Evolutionary conservation across 2,329 filamentous ascomycete genomes (phyloP).

Genomic region (Aspergillus carbonarius): DNA sequence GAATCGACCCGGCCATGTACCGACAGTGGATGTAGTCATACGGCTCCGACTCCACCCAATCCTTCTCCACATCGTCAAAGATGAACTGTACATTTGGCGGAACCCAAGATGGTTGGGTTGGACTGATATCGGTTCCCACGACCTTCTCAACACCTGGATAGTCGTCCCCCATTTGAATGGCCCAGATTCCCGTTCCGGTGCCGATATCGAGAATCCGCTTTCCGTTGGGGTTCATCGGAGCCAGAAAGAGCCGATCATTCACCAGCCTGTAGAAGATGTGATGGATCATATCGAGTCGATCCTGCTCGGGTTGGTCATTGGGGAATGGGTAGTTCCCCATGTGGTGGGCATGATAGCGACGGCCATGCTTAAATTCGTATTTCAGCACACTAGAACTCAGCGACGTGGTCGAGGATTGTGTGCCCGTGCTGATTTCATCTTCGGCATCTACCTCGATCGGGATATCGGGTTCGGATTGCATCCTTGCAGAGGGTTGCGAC

Average conservation of each 20-base stretch:
- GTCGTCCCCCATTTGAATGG: conserved; percentile 37
- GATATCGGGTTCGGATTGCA: neutral
- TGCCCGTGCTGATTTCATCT: neutral
- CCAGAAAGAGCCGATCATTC: conserved; percentile 36
- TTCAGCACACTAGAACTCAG: conserved; percentile 11
- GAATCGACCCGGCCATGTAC: conserved; percentile 33
- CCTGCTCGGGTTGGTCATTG: conserved; percentile 38
- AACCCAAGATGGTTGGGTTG: conserved; percentile 40
- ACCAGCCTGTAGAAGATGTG: conserved; percentile 39
- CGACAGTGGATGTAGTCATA: conserved; percentile 38
- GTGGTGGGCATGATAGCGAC: conserved; percentile 30
- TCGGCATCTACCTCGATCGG: conserved; percentile 6
- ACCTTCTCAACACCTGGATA: conserved; percentile 40
- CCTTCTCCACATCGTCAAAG: conserved; percentile 34
- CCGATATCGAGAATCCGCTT: conserved; percentile 39
- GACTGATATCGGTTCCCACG: conserved; percentile 50
- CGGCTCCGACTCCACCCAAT: conserved; percentile 27
- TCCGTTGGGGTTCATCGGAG: conserved; percentile 33
- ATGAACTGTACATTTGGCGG: conserved; percentile 37
- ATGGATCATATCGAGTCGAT: conserved; percentile 38
- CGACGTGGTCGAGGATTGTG: conserved; percentile 5
- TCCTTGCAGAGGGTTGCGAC: neutral
- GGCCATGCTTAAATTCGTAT: conserved; percentile 23
- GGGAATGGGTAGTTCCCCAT: conserved; percentile 34
- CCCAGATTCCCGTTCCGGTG: conserved; percentile 40